Evolutionary conservation across 73 alveolate genomes (phyloP).

Genomic region (Paramecium sonneborni): DNA sequence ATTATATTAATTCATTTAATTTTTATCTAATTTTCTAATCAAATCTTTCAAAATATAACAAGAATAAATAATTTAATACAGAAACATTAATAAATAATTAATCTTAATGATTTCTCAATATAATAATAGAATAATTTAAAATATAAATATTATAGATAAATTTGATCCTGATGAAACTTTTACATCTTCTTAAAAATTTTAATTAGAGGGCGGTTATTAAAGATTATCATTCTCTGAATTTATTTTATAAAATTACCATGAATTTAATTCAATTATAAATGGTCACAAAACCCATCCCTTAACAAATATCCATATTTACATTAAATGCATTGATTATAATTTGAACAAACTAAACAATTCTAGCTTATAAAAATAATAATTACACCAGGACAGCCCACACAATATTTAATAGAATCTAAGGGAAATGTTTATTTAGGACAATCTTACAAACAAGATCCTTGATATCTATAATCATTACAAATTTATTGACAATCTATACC

Average conservation of each 20-base stretch:
- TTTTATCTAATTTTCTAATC: too few species aligned
- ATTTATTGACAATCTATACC: neutral
- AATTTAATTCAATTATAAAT: neutral
- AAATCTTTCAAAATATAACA: too few species aligned
- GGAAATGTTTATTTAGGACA: neutral
- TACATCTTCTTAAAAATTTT: neutral
- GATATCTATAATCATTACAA: neutral
- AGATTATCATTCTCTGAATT: neutral
- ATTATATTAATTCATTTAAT: too few species aligned
- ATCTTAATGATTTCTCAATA: neutral
- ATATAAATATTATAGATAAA: neutral
- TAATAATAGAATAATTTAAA: neutral
- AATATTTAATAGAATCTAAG: neutral
- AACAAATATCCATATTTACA: neutral
- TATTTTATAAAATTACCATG: neutral
- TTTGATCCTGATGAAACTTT: neutral
- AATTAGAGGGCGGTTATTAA: neutral
- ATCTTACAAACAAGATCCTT: neutral
- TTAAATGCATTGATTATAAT: neutral
- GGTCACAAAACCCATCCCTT: neutral
- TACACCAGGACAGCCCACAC: conserved; percentile 19
- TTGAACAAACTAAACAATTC: neutral
- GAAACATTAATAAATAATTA: neutral
- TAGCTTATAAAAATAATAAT: neutral
- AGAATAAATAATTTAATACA: too few species aligned